Percentiles rank a stretch among this genome's conserved stretches.
phyloP scores from a whole-genome alignment of 148 eudicot genomes.

The Rhododendron ovatum region DNA sequence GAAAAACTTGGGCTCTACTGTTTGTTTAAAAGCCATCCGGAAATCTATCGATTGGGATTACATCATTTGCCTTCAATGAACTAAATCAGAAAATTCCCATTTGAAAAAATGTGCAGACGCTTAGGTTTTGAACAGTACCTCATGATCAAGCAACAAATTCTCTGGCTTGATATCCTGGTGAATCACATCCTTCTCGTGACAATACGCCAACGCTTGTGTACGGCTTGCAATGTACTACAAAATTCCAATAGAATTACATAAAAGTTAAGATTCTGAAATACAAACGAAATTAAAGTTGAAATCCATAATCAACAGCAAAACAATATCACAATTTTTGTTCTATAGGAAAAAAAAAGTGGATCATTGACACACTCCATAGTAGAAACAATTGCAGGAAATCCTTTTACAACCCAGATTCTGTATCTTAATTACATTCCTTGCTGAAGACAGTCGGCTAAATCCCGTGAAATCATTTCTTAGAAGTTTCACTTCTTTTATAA shows the following conservation, averaged over 20 bases:
- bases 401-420: not conserved
- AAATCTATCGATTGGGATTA: not conserved
- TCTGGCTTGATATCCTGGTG: conserved; percentile 96
- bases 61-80: not conserved
- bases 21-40: not conserved
- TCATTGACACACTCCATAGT: not conserved
- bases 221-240: conserved; percentile 75
- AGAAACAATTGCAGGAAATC: not conserved
- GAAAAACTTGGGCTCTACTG: not conserved
- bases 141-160: conserved; percentile 85
- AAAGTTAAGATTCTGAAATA: not conserved
- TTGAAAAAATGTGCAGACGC: not conserved
- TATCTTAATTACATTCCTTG: not conserved
- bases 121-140: conserved; percentile 37
- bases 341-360: not conserved
- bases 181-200: conserved; percentile 84
- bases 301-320: not conserved
- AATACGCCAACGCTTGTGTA: conserved; percentile 74
- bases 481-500: not conserved
- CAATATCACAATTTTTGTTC: not conserved
- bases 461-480: not conserved
- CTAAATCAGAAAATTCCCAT: not conserved
- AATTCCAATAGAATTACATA: conserved; percentile 5
- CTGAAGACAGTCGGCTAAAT: not conserved
- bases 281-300: not conserved